Evolutionary conservation across 2,329 filamentous ascomycete species (phyloP).

Genomic region (Cladophialophora exuberans): DNA sequence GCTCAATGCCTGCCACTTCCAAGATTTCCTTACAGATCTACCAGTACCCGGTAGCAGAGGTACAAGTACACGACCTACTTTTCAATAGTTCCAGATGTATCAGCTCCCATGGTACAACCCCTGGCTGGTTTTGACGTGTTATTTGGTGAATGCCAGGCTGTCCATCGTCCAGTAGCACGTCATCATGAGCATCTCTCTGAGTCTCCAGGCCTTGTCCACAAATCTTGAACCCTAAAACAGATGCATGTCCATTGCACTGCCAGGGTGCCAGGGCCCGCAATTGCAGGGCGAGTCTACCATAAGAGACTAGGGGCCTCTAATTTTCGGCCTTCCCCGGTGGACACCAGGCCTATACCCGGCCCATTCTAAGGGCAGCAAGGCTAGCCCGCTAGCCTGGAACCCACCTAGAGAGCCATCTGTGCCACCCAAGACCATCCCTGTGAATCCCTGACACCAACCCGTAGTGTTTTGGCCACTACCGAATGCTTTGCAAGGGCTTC

Average conservation of each 20-base stretch:
- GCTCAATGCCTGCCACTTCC: too few species aligned
- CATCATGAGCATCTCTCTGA: background rate
- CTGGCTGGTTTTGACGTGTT: background rate
- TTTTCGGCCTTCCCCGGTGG: slow-evolving; percentile 8
- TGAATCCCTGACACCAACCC: background rate
- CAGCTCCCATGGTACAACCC: background rate
- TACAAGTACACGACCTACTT: background rate
- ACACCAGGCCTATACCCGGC: background rate
- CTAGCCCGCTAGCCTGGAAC: slow-evolving; percentile 6
- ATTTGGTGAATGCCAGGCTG: slow-evolving; percentile 8
- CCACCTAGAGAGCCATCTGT: background rate
- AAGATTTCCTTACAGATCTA: too few species aligned
- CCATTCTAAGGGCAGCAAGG: background rate
- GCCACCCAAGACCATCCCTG: too few species aligned
- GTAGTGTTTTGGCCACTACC: background rate
- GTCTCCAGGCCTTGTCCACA: background rate
- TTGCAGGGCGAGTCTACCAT: too few species aligned
- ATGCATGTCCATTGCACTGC: too few species aligned
- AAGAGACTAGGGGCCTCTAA: background rate
- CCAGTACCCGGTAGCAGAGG: background rate
- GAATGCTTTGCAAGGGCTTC: background rate
- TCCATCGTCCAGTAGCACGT: background rate
- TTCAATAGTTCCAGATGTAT: background rate
- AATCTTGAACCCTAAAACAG: background rate
- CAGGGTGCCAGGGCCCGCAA: too few species aligned